Conservation (phyloP, 2,329 filamentous ascomycete species). For the Waltergamsia citrina region DNA sequence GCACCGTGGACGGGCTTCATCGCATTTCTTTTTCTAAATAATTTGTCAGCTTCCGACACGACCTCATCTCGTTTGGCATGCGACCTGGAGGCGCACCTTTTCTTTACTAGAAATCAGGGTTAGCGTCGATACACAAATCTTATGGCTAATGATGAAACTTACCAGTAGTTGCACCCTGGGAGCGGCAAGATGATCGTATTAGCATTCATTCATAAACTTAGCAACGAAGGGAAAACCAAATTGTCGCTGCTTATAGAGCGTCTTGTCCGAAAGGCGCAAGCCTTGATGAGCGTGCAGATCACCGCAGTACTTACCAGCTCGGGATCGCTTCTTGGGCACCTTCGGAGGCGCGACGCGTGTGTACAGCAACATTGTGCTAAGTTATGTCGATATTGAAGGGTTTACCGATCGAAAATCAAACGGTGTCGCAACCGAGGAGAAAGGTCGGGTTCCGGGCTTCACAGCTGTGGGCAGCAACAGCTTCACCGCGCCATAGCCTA, state of each 20-base stretch:
- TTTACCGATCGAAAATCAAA: no score
- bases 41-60: no score
- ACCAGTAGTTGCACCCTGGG: constrained; percentile 44
- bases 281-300: no score
- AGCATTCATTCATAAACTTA: background rate
- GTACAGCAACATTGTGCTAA: constrained; percentile 42
- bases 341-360: constrained; percentile 48
- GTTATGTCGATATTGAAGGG: no score
- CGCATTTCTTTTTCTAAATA: constrained; percentile 53
- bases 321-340: constrained; percentile 48
- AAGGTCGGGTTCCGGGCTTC: no score
- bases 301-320: constrained; percentile 50
- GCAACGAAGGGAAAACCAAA: constrained; percentile 6
- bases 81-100: constrained; percentile 28
- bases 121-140: constrained; percentile 9
- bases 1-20: constrained; percentile 41
- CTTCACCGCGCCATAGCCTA: no score
- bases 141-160: constrained; percentile 13
- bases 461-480: no score
- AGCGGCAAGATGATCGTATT: constrained; percentile 2
- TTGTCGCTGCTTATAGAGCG: no score
- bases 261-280: no score
- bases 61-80: constrained; percentile 5
- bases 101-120: constrained; percentile 33
- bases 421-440: no score